Conservation (phyloP, 1,284 basidiomycete species). For the Kalmanozyma brasiliensis region DNA sequence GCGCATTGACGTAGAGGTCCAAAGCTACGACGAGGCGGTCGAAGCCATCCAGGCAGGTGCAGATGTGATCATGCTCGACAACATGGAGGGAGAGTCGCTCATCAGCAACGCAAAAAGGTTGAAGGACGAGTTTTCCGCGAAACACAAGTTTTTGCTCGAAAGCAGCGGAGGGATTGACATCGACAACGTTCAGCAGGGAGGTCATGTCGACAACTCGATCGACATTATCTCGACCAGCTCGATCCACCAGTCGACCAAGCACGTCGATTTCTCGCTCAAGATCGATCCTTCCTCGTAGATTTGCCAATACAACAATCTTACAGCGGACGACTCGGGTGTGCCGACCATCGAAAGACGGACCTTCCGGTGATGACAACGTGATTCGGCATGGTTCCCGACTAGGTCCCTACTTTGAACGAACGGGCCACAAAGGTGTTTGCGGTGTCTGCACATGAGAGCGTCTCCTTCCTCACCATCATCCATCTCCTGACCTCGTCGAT, state of each 20-base stretch:
- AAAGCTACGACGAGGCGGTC: conserved; percentile 86
- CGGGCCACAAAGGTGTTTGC: background rate
- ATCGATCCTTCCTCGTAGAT: conserved; percentile 55
- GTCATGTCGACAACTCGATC: conserved; percentile 62
- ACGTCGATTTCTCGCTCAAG: conserved; percentile 66
- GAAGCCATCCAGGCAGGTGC: conserved; percentile 96
- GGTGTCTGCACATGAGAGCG: background rate
- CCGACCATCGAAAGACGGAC: background rate
- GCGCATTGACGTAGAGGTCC: conserved; percentile 93
- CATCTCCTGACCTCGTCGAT: background rate
- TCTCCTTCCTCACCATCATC: background rate
- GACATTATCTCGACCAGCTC: conserved; percentile 64
- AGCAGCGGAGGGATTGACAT: conserved; percentile 64
- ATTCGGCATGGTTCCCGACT: conserved; percentile 7
- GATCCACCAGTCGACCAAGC: conserved; percentile 67
- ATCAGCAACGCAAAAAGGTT: conserved; percentile 53
- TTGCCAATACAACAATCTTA: background rate
- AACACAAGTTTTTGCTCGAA: conserved; percentile 59
- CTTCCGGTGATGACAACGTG: background rate
- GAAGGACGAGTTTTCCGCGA: conserved; percentile 34
- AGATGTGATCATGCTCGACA: conserved; percentile 96
- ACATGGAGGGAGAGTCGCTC: conserved; percentile 60
- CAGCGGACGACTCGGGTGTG: background rate
- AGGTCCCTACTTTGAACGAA: background rate
- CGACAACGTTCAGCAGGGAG: conserved; percentile 51